A percentile compares a stretch with the other conserved stretches of the same genome.
Evolutionary conservation across 2,329 filamentous ascomycete species (phyloP).

Genomic region (Xenoacremonium recifei): DNA sequence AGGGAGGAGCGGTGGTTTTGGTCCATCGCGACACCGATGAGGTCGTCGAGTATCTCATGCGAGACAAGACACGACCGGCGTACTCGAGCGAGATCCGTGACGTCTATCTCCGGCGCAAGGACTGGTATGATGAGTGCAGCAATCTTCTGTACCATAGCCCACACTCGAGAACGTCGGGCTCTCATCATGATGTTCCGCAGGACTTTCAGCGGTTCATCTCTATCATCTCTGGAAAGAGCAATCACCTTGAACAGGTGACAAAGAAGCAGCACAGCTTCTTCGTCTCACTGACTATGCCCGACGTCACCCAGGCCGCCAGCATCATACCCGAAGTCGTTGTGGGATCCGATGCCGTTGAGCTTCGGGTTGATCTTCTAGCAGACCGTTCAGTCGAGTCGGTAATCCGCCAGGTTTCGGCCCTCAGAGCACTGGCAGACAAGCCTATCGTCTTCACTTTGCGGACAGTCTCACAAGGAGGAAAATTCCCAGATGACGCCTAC

Average conservation of each 20-base stretch:
- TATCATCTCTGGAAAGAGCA: slow-evolving; percentile 38
- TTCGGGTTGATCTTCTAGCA: slow-evolving; percentile 86
- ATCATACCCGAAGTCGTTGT: slow-evolving; percentile 72
- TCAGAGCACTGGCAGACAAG: slow-evolving; percentile 69
- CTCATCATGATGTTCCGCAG: slow-evolving; percentile 26
- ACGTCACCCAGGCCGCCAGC: slow-evolving; percentile 62
- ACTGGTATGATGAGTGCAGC: slow-evolving; percentile 89
- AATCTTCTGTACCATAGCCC: slow-evolving; percentile 93
- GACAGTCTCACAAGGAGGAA: slow-evolving; percentile 81
- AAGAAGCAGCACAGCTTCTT: slow-evolving; percentile 80
- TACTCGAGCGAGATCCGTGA: slow-evolving; percentile 90
- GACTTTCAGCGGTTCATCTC: slow-evolving; percentile 40
- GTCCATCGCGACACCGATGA: slow-evolving; percentile 86
- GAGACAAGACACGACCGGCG: slow-evolving; percentile 87
- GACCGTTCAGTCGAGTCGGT: slow-evolving; percentile 77
- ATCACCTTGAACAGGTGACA: slow-evolving; percentile 42
- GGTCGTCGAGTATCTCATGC: slow-evolving; percentile 83
- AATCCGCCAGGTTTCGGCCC: slow-evolving; percentile 74
- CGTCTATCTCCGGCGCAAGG: slow-evolving; percentile 85
- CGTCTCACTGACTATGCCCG: slow-evolving; percentile 82
- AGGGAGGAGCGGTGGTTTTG: slow-evolving; percentile 79
- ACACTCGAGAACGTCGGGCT: slow-evolving; percentile 38
- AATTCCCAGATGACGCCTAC: slow-evolving; percentile 75
- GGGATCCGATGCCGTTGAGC: slow-evolving; percentile 88
- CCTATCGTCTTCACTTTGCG: slow-evolving; percentile 93